These are phyloP conservation scores for Neofusicoccum sp. DNA, from an alignment of 2,329 filamentous ascomycete genomes.

Conservation along the genomic window DNA sequence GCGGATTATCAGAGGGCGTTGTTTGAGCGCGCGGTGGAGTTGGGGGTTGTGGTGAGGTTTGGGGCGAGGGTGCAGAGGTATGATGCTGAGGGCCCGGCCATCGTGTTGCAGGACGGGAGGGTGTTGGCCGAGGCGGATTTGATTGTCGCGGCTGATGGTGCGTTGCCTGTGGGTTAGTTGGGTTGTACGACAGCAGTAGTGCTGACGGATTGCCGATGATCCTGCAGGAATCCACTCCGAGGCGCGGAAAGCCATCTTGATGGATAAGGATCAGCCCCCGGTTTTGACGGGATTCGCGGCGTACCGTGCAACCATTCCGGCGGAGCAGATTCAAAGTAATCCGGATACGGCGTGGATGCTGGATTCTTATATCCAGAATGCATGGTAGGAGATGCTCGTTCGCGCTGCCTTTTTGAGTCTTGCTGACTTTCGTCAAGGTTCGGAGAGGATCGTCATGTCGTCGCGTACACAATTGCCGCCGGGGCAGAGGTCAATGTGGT, in stretches of 20 bases:
- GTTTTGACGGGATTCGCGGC: constrained; percentile 63
- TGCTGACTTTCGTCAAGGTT: constrained; percentile 26
- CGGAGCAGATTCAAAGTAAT: constrained; percentile 47
- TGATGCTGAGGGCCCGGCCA: constrained; percentile 13
- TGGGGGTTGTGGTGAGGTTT: constrained; percentile 26
- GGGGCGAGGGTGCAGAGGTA: constrained; percentile 24
- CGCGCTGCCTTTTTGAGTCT: not conserved
- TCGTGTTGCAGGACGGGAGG: constrained; percentile 42
- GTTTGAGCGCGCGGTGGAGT: constrained; percentile 24
- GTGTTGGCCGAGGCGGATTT: constrained; percentile 37
- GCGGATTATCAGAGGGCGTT: constrained; percentile 28
- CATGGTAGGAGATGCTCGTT: constrained; percentile 24
- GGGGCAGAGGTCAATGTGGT: constrained; percentile 67
- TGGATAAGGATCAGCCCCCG: constrained; percentile 38
- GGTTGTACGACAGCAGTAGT: not conserved
- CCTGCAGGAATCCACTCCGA: constrained; percentile 25
- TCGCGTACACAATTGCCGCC: constrained; percentile 50
- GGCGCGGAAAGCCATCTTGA: constrained; percentile 25
- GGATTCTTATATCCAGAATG: constrained; percentile 26
- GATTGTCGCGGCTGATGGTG: constrained; percentile 37
- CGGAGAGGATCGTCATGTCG: constrained; percentile 47
- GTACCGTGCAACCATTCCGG: constrained; percentile 58
- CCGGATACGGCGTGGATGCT: constrained; percentile 29
- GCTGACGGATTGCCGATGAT: constrained; percentile 17
- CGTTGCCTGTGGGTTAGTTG: too few species aligned